Evolutionary conservation across 257 asterid genomes (phyloP), one percentile per base, ranked within the genome.

Genomic region (Prunella vulgaris): DNA sequence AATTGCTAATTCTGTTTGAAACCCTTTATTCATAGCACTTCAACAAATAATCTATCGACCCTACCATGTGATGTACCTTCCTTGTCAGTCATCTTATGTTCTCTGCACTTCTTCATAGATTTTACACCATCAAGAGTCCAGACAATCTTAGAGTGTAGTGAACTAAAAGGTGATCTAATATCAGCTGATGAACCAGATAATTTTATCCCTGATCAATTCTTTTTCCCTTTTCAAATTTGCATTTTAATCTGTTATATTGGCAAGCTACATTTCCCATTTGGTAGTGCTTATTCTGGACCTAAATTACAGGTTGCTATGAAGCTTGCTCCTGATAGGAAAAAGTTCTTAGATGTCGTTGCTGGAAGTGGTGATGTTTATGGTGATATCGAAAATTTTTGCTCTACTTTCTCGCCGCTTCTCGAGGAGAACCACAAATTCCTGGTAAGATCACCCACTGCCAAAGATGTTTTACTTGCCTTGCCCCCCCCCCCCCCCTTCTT

Each of bases 241-340:
- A 25, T 59, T 37, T 2, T 48, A 25, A 60, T 7, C 51, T n/a
- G 38, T 60, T 20, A 17, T 7, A 35, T 32, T 7, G 22, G 57
- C 15, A 32, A 58, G 56, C 54, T 48, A 44, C n/a, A n/a, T n/a
- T n/a, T n/a, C n/a, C n/a, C n/a, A n/a, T n/a, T n/a, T n/a, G n/a
- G n/a, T n/a, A n/a, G n/a, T 56, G 52, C 60, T 60, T 21, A 58
- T 42, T 9, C 28, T 60, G 74, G 42, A 38, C 22, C 38, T 64
- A 63, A 73, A 64, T 79, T 77, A 59, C 91, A 94, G 99, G 38
- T 94, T 57, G 97, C 97, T 18, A 89, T 94, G 99, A 94, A 94
- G 89, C 95, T 94, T 64, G 97, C 99, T 62, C 99, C 99, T n/a
- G 96, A 91, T 67, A 89, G 97, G 92, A 86, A 87, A 76, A 89